phyloP scores from a whole-genome alignment of 805 yeast species.

The Diddensiella santjacobensis region DNA sequence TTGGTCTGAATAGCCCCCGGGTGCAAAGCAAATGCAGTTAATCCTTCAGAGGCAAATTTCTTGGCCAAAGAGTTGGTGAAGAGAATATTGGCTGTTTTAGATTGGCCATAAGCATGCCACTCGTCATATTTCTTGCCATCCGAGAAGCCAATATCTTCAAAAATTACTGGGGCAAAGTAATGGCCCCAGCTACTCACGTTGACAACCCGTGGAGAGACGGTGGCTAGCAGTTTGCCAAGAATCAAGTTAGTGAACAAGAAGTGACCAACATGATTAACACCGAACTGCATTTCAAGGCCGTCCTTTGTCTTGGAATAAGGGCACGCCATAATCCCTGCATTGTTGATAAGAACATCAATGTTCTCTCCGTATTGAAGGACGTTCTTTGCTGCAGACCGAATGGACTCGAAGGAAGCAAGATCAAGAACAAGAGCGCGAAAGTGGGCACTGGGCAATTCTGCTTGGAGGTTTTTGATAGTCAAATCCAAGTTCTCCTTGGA shows the following conservation, averaged over 20 bases:
- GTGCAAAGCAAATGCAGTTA: constrained; percentile 11
- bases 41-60: constrained; percentile 6
- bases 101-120: constrained; percentile 17
- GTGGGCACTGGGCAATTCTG: constrained; percentile 11
- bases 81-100: constrained; percentile 17
- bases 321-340: constrained; percentile 79
- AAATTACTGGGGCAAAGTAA: constrained; percentile 10
- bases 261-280: constrained; percentile 73
- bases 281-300: constrained; percentile 74
- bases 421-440: constrained; percentile 15
- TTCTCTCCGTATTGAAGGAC: constrained; percentile 11
- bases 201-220: constrained; percentile 9
- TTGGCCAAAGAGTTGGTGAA: constrained; percentile 8
- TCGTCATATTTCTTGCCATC: constrained; percentile 10
- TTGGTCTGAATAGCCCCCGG: constrained; percentile 17
- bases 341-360: constrained; percentile 62
- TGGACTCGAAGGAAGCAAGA: constrained; percentile 15
- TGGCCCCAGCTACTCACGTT: constrained; percentile 11
- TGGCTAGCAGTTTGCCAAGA: constrained; percentile 6
- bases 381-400: constrained; percentile 17
- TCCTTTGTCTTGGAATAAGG: constrained; percentile 63
- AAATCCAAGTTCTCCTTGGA: constrained; percentile 7
- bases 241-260: constrained; percentile 56
- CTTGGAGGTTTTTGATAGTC: constrained; percentile 7
- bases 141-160: constrained; percentile 13